These are phyloP conservation scores for Leucoagaricus sp. DNA, from an alignment of 1,284 basidiomycete genomes.

Conservation along the genomic window DNA sequence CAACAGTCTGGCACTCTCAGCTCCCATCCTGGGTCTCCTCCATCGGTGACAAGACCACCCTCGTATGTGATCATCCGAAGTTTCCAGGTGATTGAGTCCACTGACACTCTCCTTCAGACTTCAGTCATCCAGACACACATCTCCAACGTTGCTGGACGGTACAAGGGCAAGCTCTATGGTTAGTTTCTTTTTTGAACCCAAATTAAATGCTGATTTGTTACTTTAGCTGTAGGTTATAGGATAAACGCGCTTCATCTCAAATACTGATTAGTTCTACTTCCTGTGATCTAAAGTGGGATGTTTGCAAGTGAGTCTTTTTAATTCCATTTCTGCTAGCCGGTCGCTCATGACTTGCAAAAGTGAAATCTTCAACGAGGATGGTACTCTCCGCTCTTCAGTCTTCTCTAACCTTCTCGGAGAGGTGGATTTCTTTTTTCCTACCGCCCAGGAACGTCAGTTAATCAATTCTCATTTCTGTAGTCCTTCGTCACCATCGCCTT, in stretches of 20 bases:
- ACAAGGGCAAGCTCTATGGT: constrained; percentile 20
- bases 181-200: neutral
- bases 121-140: constrained; percentile 23
- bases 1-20: constrained; percentile 24
- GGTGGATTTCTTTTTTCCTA: constrained; percentile 20
- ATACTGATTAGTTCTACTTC: neutral
- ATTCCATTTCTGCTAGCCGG: no score
- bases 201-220: neutral
- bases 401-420: constrained; percentile 44
- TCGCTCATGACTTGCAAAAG: no score
- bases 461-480: constrained; percentile 16
- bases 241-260: neutral
- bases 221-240: constrained; percentile 5
- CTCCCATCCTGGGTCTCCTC: constrained; percentile 22
- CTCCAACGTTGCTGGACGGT: constrained; percentile 20
- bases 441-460: no score
- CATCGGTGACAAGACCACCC: constrained; percentile 18
- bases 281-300: constrained; percentile 21
- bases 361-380: constrained; percentile 33
- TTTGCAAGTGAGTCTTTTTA: constrained; percentile 20
- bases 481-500: constrained; percentile 45
- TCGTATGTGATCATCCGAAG: constrained; percentile 18
- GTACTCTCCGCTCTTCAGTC: constrained; percentile 39
- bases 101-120: constrained; percentile 14
- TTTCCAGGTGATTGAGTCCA: neutral